Evolutionary conservation across 2,329 filamentous ascomycete species (phyloP), one percentile per base, ranked within the genome.

Genomic region (Aureobasidium subglaciale): DNA sequence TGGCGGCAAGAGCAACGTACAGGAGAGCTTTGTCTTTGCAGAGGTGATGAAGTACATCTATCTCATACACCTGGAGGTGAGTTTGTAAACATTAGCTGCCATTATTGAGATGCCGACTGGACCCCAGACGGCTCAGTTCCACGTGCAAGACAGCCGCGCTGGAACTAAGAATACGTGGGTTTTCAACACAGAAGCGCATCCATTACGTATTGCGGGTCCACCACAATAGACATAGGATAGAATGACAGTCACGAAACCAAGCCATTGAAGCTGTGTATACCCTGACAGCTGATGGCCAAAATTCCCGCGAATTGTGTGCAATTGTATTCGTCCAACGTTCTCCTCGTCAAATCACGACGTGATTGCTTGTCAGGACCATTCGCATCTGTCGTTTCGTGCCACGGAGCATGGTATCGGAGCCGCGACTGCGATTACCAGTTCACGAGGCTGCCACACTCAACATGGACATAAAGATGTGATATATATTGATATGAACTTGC

Each of bases 111-210:
- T 42, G 41, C n/a, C n/a, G n/a, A n/a, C n/a, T n/a, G n/a, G n/a
- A n/a, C n/a, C n/a, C n/a, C n/a, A n/a, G n/a, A n/a, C n/a, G n/a
- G n/a, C 55, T 10, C 46, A 46, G 2, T 61, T 55, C 30, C 61
- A 64, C 5, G 56, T 64, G 4, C 58, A 61, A 24, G 59, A 63
- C 35, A 60, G 59, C 32, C 42, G 59, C 3, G 59, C 42, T 13
- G 59, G 63, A 4, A 18, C 34, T 20, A 62, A 61, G 58, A 64
- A 66, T 15, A 59, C 60, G 11, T 65, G 63, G 62, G 60, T 66
- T 50, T 67, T 61, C 60, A 68, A 67, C 40, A 68, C 66, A 2
- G 64, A 67, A 57, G 66, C 64, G 50, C 65, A 67, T 61, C 65
- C 64, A 4, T 52, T 65, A 29, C 61, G 35, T 30, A 58, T 63